These are phyloP conservation scores for Pseudoscleropodium purum DNA, from an alignment of 225 moss, liverwort and hornwort species.

Conservation along the genomic window DNA sequence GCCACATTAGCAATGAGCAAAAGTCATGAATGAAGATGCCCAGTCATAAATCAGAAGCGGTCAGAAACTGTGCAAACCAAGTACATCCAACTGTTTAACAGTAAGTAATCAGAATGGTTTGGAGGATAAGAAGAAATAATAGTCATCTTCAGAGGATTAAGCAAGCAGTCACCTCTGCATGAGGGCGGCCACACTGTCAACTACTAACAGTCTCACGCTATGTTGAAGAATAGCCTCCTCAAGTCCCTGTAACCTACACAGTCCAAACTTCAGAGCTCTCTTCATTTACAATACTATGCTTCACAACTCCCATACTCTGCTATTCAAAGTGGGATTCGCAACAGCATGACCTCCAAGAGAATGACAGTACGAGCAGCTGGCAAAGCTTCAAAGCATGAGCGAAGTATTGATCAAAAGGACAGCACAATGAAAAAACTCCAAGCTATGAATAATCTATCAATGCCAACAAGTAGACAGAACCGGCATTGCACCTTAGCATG, in stretches of 20 bases:
- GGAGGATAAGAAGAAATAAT: neutral
- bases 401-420: neutral
- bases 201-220: slow-evolving; percentile 44
- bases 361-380: neutral
- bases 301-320: neutral
- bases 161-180: slow-evolving; percentile 25
- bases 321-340: neutral
- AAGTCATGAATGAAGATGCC: neutral
- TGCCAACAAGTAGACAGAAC: neutral
- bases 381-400: neutral
- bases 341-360: neutral
- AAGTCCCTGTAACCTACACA: slow-evolving; percentile 52
- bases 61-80: neutral
- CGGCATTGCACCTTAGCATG: slow-evolving; percentile 42
- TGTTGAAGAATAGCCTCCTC: slow-evolving; percentile 44
- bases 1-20: neutral
- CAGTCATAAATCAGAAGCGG: neutral
- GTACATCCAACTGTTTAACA: neutral
- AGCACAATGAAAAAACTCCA: neutral
- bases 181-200: slow-evolving; percentile 79
- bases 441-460: neutral
- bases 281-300: neutral
- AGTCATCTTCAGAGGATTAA: neutral
- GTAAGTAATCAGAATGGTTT: neutral
- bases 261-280: neutral